Base-by-base conservation (phyloP, 2,329 filamentous ascomycete species). In the Apiospora saccharicola region DNA sequence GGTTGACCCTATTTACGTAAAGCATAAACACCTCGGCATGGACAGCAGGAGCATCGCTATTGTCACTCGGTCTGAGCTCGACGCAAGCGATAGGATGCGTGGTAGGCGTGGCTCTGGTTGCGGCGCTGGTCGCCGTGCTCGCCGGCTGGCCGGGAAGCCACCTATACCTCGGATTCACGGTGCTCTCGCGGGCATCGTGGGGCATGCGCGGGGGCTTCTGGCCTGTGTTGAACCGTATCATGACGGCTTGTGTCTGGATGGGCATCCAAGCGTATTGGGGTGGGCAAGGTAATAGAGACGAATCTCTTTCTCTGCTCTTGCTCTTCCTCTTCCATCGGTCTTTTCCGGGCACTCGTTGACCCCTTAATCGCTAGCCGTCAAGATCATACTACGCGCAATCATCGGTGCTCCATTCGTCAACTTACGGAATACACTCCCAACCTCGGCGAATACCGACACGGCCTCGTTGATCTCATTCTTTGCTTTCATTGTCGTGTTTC, bases 131-230 rank as follows among this genome's bases (percentile, higher is more conserved):
- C 53, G 80, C 80, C 5, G 79, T 82, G 34, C 72, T 80, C 2
- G 80, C 80, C 7, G 80, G 80, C 13, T 81, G 80, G 80, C 78
- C 80, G 19, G 80, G 80, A 5, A 78, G 76, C 19, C 79, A 81
- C 72, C 76, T 80, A 30, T 77, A 81, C 71, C 71, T 81, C 10
- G 80, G 80, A 0, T 81, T 81, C 72, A 81, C 80, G 1, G 79
- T 82, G 22, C 75, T 81, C 71, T 77, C 44, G 74, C 78, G 79
- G 76, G 79, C 46, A 26, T 26, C 41, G 6, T 68, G 67, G 67
- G 67, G 67, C 24, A 80, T 80, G 79, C 74, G 79, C 10, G 79
- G 79, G 41, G 79, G 77, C 0, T 80, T 80, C 70, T 80, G 79
- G 79, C 79, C 79, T 1, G 78, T 80, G 0, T 68, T 80, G 69